Base-by-base conservation (phyloP, 2,329 filamentous ascomycete genomes). In the Colletotrichum nymphaeae region DNA sequence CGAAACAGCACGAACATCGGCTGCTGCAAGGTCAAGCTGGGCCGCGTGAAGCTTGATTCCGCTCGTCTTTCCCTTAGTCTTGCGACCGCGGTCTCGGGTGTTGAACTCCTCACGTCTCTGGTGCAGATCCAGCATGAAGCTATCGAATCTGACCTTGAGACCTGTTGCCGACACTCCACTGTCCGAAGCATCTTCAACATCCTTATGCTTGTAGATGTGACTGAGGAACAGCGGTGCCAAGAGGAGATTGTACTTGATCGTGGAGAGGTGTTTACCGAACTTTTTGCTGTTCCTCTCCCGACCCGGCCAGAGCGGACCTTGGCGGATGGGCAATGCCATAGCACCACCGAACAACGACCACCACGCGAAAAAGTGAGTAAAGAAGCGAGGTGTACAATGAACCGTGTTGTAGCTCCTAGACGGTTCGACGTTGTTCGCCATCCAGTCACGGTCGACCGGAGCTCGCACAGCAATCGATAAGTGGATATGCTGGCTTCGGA, bases 201-300 rank as follows among this genome's bases (percentile, higher is more conserved):
- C 97, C 81, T 98, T 98, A 85, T 99, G 97, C 82, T 98, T 98
- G 86, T 99, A 99, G 37, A 99, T 95, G 78, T 99, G 97, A 77
- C 95, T 97, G 75, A 99, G 90, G 82, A 97, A 99, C 2, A 99
- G 85, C 0, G 97, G 97, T 2, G 97, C 97, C 19, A 99, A 87
- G 3, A 98, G 88, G 26, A 99, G 85, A 75, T 96, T 98, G 85
- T 98, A 98, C 86, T 99, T 99, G 86, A 99, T 95, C 9, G 97
- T 99, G n/a, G 95, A 96, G 74, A 99, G 86, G 83, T 99, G 97
- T 63, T 97, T 91, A 16, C 96, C 96, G 81, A 99, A 99, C 81
- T 99, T 99, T 85, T 99, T 99, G 87, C 95, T 98, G 58, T 95
- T 97, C 86, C 98, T 98, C 77, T 98, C 97, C 28, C 95, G 90